Percentiles rank a stretch among this genome's conserved stretches.
These are phyloP conservation scores for Amylocystis lapponica DNA, from an alignment of 768 basidiomycete species.

Conservation along the genomic window DNA sequence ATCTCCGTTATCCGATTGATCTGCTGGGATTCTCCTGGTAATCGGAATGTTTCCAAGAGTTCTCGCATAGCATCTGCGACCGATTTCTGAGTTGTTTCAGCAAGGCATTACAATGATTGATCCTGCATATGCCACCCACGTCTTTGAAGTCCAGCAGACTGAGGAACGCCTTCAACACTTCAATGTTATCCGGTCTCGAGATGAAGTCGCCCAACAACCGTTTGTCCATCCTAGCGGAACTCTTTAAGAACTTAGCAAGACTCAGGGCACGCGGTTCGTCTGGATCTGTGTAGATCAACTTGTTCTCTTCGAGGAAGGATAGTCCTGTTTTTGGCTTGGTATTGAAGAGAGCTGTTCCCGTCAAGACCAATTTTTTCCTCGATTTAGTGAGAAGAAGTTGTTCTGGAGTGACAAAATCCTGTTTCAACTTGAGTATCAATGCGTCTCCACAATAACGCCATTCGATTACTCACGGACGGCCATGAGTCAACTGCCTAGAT, in stretches of 20 bases:
- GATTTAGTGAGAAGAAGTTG: slow-evolving; percentile 67
- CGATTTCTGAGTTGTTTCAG: slow-evolving; percentile 57
- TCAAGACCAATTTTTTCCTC: slow-evolving; percentile 78
- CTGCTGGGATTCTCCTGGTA: slow-evolving; percentile 94
- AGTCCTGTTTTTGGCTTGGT: slow-evolving; percentile 87
- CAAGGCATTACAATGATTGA: neutral
- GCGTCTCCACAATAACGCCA: neutral
- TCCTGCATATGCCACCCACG: slow-evolving; percentile 40
- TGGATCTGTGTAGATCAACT: slow-evolving; percentile 69
- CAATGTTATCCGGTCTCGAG: slow-evolving; percentile 81
- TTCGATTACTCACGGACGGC: slow-evolving; percentile 47
- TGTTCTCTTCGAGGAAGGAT: slow-evolving; percentile 87
- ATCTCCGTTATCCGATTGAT: slow-evolving; percentile 92
- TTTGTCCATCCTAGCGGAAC: slow-evolving; percentile 83
- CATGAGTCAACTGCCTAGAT: slow-evolving; percentile 41
- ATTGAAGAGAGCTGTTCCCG: slow-evolving; percentile 86
- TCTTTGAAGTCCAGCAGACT: slow-evolving; percentile 84
- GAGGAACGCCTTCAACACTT: slow-evolving; percentile 83
- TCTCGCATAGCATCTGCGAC: slow-evolving; percentile 96
- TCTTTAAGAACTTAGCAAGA: slow-evolving; percentile 83
- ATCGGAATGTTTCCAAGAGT: slow-evolving; percentile 84
- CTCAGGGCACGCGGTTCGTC: slow-evolving; percentile 52
- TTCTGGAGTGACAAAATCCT: slow-evolving; percentile 55
- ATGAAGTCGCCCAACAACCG: slow-evolving; percentile 90
- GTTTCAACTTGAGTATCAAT: neutral